phyloP scores from a whole-genome alignment of 257 asterid genomes.

The Coffea eugenioides region DNA sequence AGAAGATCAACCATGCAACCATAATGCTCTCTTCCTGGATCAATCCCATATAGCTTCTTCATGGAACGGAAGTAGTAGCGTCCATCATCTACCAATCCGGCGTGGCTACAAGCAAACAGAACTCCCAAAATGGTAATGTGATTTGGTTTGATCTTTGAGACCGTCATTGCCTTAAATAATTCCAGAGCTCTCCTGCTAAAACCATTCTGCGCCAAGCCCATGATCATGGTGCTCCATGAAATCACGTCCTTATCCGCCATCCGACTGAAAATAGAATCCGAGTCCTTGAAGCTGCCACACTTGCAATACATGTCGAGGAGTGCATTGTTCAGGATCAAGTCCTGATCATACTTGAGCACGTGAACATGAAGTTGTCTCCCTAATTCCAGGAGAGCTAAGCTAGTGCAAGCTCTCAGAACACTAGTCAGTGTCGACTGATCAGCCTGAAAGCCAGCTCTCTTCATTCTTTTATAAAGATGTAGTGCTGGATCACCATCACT shows the following conservation, averaged over 20 bases:
- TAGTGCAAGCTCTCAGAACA: slow-evolving; percentile 78
- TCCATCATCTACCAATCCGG: slow-evolving; percentile 77
- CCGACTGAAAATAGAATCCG: slow-evolving; percentile 48
- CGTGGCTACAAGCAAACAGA: slow-evolving; percentile 91
- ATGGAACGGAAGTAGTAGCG: slow-evolving; percentile 56
- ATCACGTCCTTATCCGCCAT: slow-evolving; percentile 78
- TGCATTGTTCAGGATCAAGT: slow-evolving; percentile 77
- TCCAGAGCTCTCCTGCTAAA: slow-evolving; percentile 68
- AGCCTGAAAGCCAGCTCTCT: slow-evolving; percentile 54
- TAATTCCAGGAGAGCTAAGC: slow-evolving; percentile 75
- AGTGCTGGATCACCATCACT: slow-evolving; percentile 72
- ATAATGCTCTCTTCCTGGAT: slow-evolving; percentile 84
- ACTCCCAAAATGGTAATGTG: slow-evolving; percentile 72
- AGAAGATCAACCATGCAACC: slow-evolving; percentile 95
- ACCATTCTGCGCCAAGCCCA: slow-evolving; percentile 92
- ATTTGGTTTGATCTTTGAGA: slow-evolving; percentile 58
- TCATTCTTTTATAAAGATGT: slow-evolving; percentile 71
- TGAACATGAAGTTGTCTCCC: slow-evolving; percentile 90
- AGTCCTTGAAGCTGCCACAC: slow-evolving; percentile 76
- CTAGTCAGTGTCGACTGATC: slow-evolving; percentile 77
- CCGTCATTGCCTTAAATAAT: slow-evolving; percentile 62
- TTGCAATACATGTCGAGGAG: slow-evolving; percentile 92
- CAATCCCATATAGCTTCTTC: slow-evolving; percentile 62
- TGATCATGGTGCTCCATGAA: slow-evolving; percentile 96
- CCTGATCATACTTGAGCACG: slow-evolving; percentile 64